phyloP scores from a whole-genome alignment of 192 early-diverging fungal genomes.

The Backusella luteola region DNA sequence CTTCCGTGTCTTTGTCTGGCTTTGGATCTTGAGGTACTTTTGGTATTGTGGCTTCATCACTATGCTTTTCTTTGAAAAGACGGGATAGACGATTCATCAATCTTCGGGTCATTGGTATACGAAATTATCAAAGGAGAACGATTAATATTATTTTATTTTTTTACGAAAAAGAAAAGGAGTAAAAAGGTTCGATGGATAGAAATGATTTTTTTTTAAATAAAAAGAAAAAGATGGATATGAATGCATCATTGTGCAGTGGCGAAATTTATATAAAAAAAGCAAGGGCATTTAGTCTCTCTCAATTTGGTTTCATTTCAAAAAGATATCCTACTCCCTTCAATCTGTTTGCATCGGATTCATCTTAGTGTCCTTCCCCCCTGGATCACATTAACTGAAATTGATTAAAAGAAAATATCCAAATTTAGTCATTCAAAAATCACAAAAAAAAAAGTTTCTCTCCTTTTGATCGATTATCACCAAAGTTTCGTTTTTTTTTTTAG shows the following conservation, averaged over 20 bases:
- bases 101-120: neutral
- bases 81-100: neutral
- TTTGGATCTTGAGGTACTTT: neutral
- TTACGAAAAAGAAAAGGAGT: neutral
- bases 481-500: neutral
- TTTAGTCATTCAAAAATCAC: neutral
- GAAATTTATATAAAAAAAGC: neutral
- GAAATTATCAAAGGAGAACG: neutral
- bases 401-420: neutral
- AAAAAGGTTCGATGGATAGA: neutral
- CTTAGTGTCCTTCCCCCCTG: neutral
- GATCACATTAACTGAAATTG: neutral
- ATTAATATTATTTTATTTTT: neutral
- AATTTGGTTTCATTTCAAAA: conserved; percentile 17
- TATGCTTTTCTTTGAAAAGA: neutral
- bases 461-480: neutral
- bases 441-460: neutral
- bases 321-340: conserved; percentile 1
- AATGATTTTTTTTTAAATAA: neutral
- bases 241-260: neutral
- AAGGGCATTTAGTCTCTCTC: neutral
- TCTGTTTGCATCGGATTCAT: conserved; percentile 4
- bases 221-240: neutral
- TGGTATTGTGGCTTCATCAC: neutral
- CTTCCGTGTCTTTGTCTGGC: neutral